Evolutionary conservation across 2,329 filamentous ascomycete species (phyloP), one percentile per base, ranked within the genome.

Genomic region (Chalaropsis thielavioides): DNA sequence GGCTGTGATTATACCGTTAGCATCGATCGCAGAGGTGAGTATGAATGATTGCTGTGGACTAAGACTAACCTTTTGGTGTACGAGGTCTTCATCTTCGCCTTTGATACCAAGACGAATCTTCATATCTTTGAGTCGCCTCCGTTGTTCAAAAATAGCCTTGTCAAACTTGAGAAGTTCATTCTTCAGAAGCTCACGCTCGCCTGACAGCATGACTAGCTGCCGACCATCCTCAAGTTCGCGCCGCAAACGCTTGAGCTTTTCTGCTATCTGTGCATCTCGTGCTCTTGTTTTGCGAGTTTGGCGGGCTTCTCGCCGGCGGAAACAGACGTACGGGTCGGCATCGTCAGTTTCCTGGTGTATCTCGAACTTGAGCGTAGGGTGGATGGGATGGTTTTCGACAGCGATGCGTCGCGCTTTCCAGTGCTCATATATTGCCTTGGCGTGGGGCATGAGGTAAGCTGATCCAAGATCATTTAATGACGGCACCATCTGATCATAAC

Each of bases 271-370:
- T 43, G 90, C 90, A 78, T 99, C 94, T 72, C 94, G 86, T 70
- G 90, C 90, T 72, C 94, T 84, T 44, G 94, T 99, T 78, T 97
- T 99, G 71, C 94, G 88, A 61, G 91, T 92, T 74, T 95, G 90
- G 66, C 94, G 87, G 59, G 95, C 89, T 76, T 99, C 94, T 69
- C 94, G 89, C 70, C 94, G 86, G 73, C 94, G 85, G 83, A 99
- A 99, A 76, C 94, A 99, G 71, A 99, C 92, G 76, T 96, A 99
- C 61, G 94, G 94, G 76, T 99, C 94, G 71, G 89, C 85, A 73
- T 99, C 94, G 74, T 99, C 94, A 68, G 87, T 95, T 69, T 97
- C 92, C 73, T 90, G 88, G 68, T 94, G 90, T 59, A 87, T 95
- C 77, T 99, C 94, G 69, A 96, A 94, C 78, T 96, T 96, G 73